Base-by-base conservation (phyloP, 163 green algal species). In the Scenedesmus sp. region DNA sequence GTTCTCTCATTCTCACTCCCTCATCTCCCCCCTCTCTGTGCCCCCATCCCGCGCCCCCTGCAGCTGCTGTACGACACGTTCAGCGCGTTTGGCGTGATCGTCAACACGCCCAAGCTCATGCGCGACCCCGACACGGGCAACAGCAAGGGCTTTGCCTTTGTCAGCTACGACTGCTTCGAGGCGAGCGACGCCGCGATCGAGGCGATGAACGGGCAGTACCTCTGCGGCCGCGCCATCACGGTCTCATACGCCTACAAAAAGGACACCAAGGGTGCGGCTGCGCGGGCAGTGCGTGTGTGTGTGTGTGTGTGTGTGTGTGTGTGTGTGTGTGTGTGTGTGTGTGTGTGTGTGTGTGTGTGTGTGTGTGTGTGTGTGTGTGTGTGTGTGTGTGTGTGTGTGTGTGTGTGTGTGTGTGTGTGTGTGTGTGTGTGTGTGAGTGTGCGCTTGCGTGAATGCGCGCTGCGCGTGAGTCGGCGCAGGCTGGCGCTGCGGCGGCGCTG, bases 41-140 rank as follows among this genome's bases (percentile, higher is more conserved):
- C 24, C 28, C 28, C 28, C 47, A 29, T 33, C 24, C 47, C 45
- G 22, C 39, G 4, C 17, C 44, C 17, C 10, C 31, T 33, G 66
- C 90, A 96, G 92, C 87, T 98, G 26, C 84, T 99, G 50, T 97
- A 99, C 84, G 96, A 99, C 88, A 99, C 96, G 0, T 99, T 99
- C 90, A 94, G 86, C 51, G 96, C 96, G 0, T 99, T 99, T 86
- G 96, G 96, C 42, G 91, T 97, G 45, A 94, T 99, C 56, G 86
- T 97, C n/a, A 78, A 73, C 26, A 96, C 93, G 15, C 95, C 96
- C 29, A 98, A 98, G 87, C 94, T 99, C 82, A 98, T 98, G 95
- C 87, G 96, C 0, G 96, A 99, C 77, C 93, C 96, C 1, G 96
- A 99, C 42, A 98, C 90, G 0, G 94, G 95, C 56, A 85, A 92